Percentiles rank a stretch among this genome's conserved stretches.
These are phyloP conservation scores for Sergeia podlipaevii DNA, from an alignment of 208 protist genomes.

Conservation along the genomic window DNA sequence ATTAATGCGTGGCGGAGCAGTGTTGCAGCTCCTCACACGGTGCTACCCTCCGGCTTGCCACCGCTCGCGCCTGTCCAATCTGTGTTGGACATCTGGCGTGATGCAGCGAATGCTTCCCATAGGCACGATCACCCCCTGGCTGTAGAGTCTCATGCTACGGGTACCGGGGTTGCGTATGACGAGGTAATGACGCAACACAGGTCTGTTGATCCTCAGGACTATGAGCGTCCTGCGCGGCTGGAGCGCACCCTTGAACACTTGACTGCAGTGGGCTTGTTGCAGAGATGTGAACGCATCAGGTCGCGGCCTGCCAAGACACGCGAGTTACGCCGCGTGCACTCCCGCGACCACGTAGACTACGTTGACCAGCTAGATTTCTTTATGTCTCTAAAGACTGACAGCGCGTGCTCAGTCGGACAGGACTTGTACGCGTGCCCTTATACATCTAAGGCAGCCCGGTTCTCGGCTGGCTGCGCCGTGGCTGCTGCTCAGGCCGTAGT, in stretches of 20 bases:
- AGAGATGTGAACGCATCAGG: slow-evolving; percentile 36
- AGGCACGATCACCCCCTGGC: background rate
- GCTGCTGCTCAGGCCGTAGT: slow-evolving; percentile 62
- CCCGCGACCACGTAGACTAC: slow-evolving; percentile 51
- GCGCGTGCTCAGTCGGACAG: slow-evolving; percentile 36
- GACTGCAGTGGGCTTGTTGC: slow-evolving; percentile 41
- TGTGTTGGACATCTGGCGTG: no score
- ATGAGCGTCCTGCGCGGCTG: slow-evolving; percentile 73
- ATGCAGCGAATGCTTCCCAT: background rate
- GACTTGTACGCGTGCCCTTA: slow-evolving; percentile 72
- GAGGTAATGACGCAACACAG: slow-evolving; percentile 51
- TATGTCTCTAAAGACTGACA: slow-evolving; percentile 17
- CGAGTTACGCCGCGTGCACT: slow-evolving; percentile 79
- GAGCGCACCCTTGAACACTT: slow-evolving; percentile 63
- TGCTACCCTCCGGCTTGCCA: slow-evolving; percentile 10
- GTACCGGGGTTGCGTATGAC: slow-evolving; percentile 70
- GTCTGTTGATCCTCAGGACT: slow-evolving; percentile 49
- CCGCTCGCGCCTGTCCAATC: slow-evolving; percentile 9
- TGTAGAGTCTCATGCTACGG: background rate
- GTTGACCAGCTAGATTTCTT: slow-evolving; percentile 78
- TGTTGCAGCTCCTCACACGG: background rate
- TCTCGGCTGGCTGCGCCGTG: slow-evolving; percentile 68
- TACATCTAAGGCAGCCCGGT: slow-evolving; percentile 58
- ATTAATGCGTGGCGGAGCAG: slow-evolving; percentile 18
- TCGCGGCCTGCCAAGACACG: slow-evolving; percentile 43